Evolutionary conservation across 148 eudicot genomes (phyloP).

Genomic region (Vaccinium myrtillus): DNA sequence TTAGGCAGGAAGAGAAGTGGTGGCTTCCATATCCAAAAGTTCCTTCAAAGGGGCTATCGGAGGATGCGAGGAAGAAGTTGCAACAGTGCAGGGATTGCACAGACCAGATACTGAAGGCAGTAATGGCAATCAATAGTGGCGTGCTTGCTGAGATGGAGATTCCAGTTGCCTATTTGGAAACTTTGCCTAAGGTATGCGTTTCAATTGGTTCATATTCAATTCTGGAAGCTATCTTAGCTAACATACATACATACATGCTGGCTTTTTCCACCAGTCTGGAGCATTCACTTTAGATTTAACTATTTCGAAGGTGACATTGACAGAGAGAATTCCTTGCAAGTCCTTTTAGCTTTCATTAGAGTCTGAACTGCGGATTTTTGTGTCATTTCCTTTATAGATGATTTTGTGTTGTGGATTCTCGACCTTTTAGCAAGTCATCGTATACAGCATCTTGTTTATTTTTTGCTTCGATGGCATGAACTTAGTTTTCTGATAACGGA

Average conservation of each 20-base stretch:
- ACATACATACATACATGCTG: background rate
- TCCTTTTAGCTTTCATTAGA: background rate
- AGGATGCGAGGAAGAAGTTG: conserved; percentile 74
- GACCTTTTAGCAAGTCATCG: background rate
- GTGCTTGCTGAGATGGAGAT: conserved; percentile 97
- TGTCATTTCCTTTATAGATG: background rate
- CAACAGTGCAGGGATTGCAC: conserved; percentile 94
- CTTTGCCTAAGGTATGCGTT: conserved; percentile 74
- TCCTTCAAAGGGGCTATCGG: conserved; percentile 73
- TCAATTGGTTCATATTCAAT: background rate
- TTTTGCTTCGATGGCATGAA: background rate
- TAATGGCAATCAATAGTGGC: conserved; percentile 82
- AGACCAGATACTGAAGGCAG: conserved; percentile 92
- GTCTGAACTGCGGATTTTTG: background rate
- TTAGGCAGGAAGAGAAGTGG: conserved; percentile 96
- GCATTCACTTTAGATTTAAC: background rate
- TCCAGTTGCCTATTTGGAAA: conserved; percentile 75
- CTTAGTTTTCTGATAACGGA: background rate
- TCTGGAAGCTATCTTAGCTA: background rate
- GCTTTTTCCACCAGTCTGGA: background rate
- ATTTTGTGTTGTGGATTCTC: background rate
- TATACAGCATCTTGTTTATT: background rate
- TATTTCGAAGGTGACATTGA: background rate
- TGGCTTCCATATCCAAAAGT: conserved; percentile 93
- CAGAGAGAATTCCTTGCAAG: background rate